A percentile compares a stretch with the other conserved stretches of the same genome.
Conservation (phyloP, 768 basidiomycete species). For the Russula griseocarnosa region DNA sequence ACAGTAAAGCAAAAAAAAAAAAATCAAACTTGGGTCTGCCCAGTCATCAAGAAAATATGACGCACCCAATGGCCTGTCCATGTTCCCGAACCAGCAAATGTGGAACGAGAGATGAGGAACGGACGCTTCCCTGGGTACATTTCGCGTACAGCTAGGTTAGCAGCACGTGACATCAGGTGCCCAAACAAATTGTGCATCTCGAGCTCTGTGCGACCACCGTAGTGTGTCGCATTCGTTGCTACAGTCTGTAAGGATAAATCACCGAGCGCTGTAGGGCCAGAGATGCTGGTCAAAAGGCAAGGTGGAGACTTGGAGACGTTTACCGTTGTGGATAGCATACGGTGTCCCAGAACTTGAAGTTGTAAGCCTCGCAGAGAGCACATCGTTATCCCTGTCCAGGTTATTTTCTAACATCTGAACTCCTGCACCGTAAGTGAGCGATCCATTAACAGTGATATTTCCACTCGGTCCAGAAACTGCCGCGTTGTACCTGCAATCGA, state of each 20-base stretch:
- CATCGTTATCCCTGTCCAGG: not conserved
- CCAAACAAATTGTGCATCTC: slow-evolving; percentile 72
- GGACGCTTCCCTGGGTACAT: slow-evolving; percentile 59
- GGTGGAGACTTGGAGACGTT: slow-evolving; percentile 15
- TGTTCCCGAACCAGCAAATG: slow-evolving; percentile 62
- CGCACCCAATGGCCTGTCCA: slow-evolving; percentile 73
- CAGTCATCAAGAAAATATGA: not conserved
- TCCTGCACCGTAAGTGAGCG: slow-evolving; percentile 46
- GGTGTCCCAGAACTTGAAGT: slow-evolving; percentile 54
- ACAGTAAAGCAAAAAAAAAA: not conserved
- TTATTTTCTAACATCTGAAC: slow-evolving; percentile 18
- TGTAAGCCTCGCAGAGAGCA: slow-evolving; percentile 40
- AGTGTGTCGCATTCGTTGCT: slow-evolving; percentile 70
- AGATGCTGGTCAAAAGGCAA: not conserved
- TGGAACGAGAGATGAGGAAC: slow-evolving; percentile 67
- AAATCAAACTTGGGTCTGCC: not conserved
- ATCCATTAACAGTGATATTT: slow-evolving; percentile 69
- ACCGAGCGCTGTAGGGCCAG: slow-evolving; percentile 42
- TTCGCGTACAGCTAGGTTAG: slow-evolving; percentile 53
- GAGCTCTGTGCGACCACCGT: slow-evolving; percentile 55
- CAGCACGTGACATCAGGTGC: slow-evolving; percentile 64
- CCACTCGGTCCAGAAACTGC: slow-evolving; percentile 63
- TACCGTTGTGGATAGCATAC: slow-evolving; percentile 71
- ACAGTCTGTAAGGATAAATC: slow-evolving; percentile 52
- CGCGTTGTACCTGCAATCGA: slow-evolving; percentile 50